These are phyloP conservation scores for Biscogniauxia sp. DNA, from an alignment of 2,329 filamentous ascomycete species.

Conservation along the genomic window DNA sequence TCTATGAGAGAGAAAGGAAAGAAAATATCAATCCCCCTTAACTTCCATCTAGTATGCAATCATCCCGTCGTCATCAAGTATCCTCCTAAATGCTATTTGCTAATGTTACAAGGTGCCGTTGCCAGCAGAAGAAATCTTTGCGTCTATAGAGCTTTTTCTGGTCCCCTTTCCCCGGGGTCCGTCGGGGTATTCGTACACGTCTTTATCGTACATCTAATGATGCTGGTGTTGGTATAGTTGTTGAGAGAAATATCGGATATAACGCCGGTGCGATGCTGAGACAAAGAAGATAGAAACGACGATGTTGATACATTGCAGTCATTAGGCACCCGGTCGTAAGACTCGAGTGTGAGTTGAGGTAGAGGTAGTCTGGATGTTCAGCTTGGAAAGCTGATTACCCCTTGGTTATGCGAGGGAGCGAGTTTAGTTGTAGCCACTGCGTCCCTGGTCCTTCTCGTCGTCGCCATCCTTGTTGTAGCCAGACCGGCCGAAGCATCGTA, in stretches of 20 bases:
- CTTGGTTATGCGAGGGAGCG: not conserved
- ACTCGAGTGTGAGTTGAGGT: not conserved
- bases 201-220: not conserved
- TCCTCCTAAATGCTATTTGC: constrained; percentile 13
- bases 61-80: constrained; percentile 9
- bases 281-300: not conserved
- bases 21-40: constrained; percentile 3
- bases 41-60: constrained; percentile 2
- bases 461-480: constrained; percentile 29
- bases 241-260: not conserved
- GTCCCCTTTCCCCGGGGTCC: not conserved
- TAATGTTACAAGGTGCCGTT: not conserved
- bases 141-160: not conserved
- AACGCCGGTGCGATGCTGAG: not conserved
- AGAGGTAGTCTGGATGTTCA: not conserved
- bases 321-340: not conserved
- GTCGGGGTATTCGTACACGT: not conserved
- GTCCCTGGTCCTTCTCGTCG: constrained; percentile 18
- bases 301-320: not conserved
- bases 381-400: not conserved
- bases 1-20: not conserved
- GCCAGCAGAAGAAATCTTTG: not conserved
- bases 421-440: constrained; percentile 21
- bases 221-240: not conserved
- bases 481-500: constrained; percentile 25